phyloP scores from a whole-genome alignment of 805 yeast species.

The Zygoascus ofunaensis region DNA sequence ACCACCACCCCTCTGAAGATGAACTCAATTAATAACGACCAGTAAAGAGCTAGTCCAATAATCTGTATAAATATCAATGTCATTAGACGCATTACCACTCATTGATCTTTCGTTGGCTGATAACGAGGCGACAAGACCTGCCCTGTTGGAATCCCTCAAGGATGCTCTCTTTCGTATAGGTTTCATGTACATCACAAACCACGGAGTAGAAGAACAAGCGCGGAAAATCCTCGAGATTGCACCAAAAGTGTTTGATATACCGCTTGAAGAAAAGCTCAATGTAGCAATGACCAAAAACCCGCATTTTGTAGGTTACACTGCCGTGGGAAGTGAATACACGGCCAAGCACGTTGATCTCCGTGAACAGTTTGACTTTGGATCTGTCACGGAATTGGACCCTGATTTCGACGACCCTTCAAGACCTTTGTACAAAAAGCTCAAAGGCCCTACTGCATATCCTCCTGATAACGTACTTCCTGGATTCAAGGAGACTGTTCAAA shows the following conservation, averaged over 20 bases:
- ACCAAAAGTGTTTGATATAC: conserved; percentile 37
- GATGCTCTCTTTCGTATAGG: conserved; percentile 49
- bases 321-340: conserved; percentile 50
- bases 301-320: conserved; percentile 50
- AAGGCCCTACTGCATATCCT: conserved; percentile 53
- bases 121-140: conserved; percentile 35
- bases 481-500: conserved; percentile 35
- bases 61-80: too few species aligned
- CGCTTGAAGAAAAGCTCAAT: conserved; percentile 36
- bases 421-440: conserved; percentile 37
- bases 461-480: conserved; percentile 34
- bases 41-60: too few species aligned
- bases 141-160: conserved; percentile 31
- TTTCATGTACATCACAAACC: conserved; percentile 41
- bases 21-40: too few species aligned
- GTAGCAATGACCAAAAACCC: conserved; percentile 48
- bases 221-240: conserved; percentile 34
- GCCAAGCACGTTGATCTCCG: conserved; percentile 46
- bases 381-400: conserved; percentile 36
- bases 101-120: conserved; percentile 38
- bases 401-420: conserved; percentile 14
- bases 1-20: too few species aligned
- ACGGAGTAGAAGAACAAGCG: conserved; percentile 36
- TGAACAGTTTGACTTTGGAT: conserved; percentile 55
- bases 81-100: conserved; percentile 19